Percentiles rank a stretch among this genome's conserved stretches.
Evolutionary conservation across 148 eudicot genomes (phyloP).

Genomic region (Vaccinium corymbosum): DNA sequence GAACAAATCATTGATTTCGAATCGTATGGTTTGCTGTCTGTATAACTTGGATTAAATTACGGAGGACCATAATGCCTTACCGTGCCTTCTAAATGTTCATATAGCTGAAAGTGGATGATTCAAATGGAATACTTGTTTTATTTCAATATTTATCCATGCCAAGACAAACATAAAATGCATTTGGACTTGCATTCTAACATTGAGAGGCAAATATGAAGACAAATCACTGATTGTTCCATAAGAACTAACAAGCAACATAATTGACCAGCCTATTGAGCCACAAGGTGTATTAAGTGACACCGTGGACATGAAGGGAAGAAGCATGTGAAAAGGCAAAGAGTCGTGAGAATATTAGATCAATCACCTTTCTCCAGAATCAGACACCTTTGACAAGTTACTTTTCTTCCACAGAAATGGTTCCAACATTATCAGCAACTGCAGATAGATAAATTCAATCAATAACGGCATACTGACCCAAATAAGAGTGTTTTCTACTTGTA

Average conservation of each 20-base stretch:
- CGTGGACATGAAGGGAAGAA: slow-evolving; percentile 1
- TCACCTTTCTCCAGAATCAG: slow-evolving; percentile 68
- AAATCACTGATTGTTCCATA: not conserved
- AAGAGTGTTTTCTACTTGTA: not conserved
- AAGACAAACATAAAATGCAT: not conserved
- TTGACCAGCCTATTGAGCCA: slow-evolving; percentile 3
- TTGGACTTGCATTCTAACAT: not conserved
- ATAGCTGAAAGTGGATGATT: not conserved
- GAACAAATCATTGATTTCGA: not conserved
- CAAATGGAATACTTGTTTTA: not conserved
- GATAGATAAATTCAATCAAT: slow-evolving; percentile 12
- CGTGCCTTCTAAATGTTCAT: not conserved
- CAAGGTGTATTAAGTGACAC: not conserved
- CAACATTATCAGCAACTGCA: slow-evolving; percentile 66
- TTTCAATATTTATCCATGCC: not conserved
- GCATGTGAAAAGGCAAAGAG: slow-evolving; percentile 8
- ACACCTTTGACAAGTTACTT: slow-evolving; percentile 31
- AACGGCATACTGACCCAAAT: not conserved
- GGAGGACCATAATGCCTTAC: slow-evolving; percentile 1
- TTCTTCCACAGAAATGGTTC: slow-evolving; percentile 84
- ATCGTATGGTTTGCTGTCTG: not conserved
- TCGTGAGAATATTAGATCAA: not conserved
- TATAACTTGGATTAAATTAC: not conserved
- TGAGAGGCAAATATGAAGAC: not conserved
- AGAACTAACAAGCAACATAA: slow-evolving; percentile 11